phyloP scores from a whole-genome alignment of 2,329 filamentous ascomycete species.

The Sclerotinia sclerotiorum region DNA sequence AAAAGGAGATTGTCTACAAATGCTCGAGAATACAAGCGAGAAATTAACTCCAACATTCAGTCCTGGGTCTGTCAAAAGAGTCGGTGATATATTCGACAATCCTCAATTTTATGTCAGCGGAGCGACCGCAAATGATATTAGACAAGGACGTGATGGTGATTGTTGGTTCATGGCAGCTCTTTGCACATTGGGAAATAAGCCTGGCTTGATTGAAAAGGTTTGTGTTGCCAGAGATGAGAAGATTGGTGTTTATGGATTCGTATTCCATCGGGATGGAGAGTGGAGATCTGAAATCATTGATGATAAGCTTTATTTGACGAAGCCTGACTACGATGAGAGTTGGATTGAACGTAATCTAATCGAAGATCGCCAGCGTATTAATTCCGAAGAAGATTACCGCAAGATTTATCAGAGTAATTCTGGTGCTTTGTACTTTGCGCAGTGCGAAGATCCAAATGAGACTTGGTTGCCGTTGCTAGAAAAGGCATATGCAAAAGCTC shows the following conservation, averaged over 20 bases:
- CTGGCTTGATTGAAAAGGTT: constrained; percentile 49
- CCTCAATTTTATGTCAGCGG: constrained; percentile 76
- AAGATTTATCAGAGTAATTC: constrained; percentile 55
- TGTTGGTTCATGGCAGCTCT: constrained; percentile 85
- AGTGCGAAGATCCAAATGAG: constrained; percentile 73
- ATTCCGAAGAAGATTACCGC: constrained; percentile 57
- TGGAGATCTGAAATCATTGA: constrained; percentile 87
- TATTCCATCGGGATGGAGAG: constrained; percentile 82
- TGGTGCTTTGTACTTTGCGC: constrained; percentile 74
- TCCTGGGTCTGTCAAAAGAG: constrained; percentile 54
- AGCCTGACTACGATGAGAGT: constrained; percentile 72
- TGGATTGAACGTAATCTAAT: constrained; percentile 69
- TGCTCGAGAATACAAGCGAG: constrained; percentile 38
- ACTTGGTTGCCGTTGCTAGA: constrained; percentile 80
- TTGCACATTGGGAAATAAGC: constrained; percentile 62
- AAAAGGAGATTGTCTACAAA: constrained; percentile 52
- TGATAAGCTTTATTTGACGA: constrained; percentile 82
- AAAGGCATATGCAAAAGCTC: constrained; percentile 82
- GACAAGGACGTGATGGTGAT: constrained; percentile 75
- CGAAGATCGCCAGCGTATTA: constrained; percentile 65
- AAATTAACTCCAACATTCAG: neutral
- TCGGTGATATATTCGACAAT: constrained; percentile 69
- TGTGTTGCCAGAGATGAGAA: constrained; percentile 44
- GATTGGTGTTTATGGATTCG: constrained; percentile 84
- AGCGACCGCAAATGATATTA: constrained; percentile 70